Evolutionary conservation across 2,329 filamentous ascomycete genomes (phyloP), one percentile per base, ranked within the genome.

Genomic region (Tolypocladium endophyticum): DNA sequence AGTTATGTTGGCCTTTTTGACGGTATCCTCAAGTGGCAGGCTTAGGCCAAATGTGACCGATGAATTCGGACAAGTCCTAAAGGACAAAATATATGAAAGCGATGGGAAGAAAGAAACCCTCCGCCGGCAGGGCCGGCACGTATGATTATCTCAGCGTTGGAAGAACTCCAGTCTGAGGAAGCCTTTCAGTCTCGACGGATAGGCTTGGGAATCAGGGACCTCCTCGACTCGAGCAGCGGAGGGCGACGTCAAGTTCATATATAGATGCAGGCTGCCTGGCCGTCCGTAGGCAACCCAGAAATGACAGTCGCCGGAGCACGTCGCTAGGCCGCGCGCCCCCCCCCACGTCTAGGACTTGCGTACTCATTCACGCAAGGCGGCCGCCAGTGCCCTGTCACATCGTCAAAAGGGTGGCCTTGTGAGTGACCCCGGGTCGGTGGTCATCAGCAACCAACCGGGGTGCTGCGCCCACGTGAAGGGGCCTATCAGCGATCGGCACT

Each of bases 391-490:
- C 39, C 47, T 52, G 55, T 55, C 58, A 59, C 38, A 57, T 57
- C 55, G 43, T 36, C n/a, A 50, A 53, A 58, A 56, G 61, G 60
- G 61, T 61, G 66, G 65, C 67, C 67, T 65, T 66, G 68, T 67
- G 65, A 67, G 63, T 52, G 56, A 47, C 55, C 39, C 39, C 36
- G 60, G 36, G 62, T n/a, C 47, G 20, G 66, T 65, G 66, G 64
- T 67, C 66, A 67, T 65, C 64, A 60, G 64, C 62, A 61, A 57
- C 60, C 52, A 62, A 61, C 43, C 56, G 38, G 55, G 59, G 60
- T 61, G 58, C 64, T 62, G 61, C 60, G 64, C 60, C 64, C 64
- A 65, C 64, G 65, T 64, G 64, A 64, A 66, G 62, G 52, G 58
- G 56, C 63, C 63, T 62, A 61, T 62, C 55, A 58, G 55, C 35